Evolutionary conservation across 2,329 filamentous ascomycete genomes (phyloP).

Genomic region (Xylariomycetidae sp.): DNA sequence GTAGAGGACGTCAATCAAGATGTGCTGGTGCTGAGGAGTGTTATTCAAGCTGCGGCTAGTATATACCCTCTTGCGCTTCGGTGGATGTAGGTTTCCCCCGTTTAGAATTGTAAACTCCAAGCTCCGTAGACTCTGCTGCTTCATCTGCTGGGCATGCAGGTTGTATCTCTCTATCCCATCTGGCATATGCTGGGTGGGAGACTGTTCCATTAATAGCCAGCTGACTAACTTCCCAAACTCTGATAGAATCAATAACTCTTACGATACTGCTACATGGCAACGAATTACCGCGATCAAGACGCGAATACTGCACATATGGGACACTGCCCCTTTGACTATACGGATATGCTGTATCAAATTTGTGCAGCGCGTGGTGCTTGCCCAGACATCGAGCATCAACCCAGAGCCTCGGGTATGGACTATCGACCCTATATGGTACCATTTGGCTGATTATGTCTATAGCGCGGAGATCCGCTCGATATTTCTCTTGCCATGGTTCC

Average conservation of each 20-base stretch:
- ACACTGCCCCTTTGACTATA: conserved; percentile 68
- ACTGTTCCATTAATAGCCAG: no score
- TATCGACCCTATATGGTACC: not conserved
- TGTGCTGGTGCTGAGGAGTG: conserved; percentile 73
- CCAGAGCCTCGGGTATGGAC: conserved; percentile 74
- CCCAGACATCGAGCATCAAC: conserved; percentile 80
- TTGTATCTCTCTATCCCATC: conserved; percentile 9
- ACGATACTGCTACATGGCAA: conserved; percentile 80
- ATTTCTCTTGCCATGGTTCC: conserved; percentile 85
- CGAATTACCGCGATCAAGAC: conserved; percentile 85
- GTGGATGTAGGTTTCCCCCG: conserved; percentile 73
- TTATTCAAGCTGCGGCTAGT: conserved; percentile 84
- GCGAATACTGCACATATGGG: conserved; percentile 84
- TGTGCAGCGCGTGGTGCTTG: conserved; percentile 84
- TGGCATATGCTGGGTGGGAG: conserved; percentile 5
- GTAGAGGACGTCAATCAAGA: conserved; percentile 73
- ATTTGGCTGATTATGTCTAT: conserved; percentile 18
- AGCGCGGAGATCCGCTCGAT: conserved; percentile 55
- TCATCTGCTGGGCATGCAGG: conserved; percentile 16
- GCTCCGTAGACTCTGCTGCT: conserved; percentile 20
- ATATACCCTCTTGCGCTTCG: conserved; percentile 89
- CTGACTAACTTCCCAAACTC: no score
- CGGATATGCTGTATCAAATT: conserved; percentile 97
- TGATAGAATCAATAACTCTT: conserved; percentile 76
- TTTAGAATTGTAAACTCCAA: conserved; percentile 23